A percentile compares a stretch with the other conserved stretches of the same genome.
Conservation (phyloP, 176 grass and related monocot species). For the Triticum turgidum region DNA sequence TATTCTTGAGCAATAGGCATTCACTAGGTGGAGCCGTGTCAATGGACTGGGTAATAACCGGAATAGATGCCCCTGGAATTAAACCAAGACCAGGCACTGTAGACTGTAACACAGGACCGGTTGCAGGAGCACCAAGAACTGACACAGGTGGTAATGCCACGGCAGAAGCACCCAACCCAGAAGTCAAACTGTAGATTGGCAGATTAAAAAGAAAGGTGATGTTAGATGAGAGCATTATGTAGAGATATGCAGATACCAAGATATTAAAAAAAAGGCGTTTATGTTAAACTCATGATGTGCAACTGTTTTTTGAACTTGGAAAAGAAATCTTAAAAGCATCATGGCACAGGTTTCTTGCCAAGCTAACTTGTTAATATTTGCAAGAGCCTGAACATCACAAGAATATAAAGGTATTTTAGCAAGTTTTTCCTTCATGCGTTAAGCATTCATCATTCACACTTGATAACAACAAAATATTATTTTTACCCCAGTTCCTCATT, state of each 20-base stretch:
- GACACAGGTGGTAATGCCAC: constrained; percentile 51
- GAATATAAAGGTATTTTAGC: constrained; percentile 2
- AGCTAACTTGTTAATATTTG: constrained; percentile 3
- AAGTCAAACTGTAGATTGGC: constrained; percentile 54
- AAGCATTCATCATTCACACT: constrained; percentile 9
- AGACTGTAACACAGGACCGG: constrained; percentile 37
- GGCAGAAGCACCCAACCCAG: constrained; percentile 50
- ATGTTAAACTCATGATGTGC: not conserved
- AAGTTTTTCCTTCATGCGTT: not conserved
- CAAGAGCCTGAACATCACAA: not conserved
- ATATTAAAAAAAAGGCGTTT: not conserved
- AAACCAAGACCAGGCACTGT: constrained; percentile 41
- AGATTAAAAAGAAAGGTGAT: not conserved
- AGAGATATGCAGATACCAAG: not conserved
- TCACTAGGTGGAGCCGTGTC: constrained; percentile 61
- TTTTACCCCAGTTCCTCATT: not conserved
- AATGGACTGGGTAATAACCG: constrained; percentile 33
- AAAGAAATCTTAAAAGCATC: not conserved
- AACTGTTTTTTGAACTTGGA: not conserved
- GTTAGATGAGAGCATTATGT: not conserved
- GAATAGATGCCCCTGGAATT: constrained; percentile 46
- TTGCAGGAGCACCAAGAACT: constrained; percentile 70
- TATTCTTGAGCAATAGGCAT: constrained; percentile 92
- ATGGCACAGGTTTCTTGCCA: not conserved
- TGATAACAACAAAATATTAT: not conserved